These are phyloP conservation scores for Tolypocladium ovalisporum DNA, from an alignment of 2,329 filamentous ascomycete genomes.

Conservation along the genomic window DNA sequence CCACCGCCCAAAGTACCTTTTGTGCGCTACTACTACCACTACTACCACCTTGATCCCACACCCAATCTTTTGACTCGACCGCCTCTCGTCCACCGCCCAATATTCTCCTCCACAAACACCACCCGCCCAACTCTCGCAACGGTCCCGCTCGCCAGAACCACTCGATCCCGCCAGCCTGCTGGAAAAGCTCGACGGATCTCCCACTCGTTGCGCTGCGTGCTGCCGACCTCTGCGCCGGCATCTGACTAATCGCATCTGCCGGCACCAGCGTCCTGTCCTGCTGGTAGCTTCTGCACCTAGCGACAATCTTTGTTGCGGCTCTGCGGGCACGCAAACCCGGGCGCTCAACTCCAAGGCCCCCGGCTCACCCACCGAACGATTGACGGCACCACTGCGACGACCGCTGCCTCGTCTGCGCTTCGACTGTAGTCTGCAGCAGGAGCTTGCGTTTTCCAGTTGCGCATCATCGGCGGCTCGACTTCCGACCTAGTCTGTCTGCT, in stretches of 20 bases:
- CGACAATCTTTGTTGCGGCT: constrained; percentile 1
- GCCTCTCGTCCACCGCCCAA: neutral
- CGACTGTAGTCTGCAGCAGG: neutral
- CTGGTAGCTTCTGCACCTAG: constrained; percentile 1
- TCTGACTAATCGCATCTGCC: constrained; percentile 1
- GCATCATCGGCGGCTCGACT: neutral
- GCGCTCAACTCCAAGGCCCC: neutral
- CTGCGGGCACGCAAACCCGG: constrained; percentile 1
- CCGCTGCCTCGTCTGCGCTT: neutral
- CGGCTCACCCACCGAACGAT: neutral
- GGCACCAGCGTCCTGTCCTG: neutral
- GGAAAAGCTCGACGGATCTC: neutral
- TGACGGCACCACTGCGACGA: neutral
- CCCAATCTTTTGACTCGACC: neutral
- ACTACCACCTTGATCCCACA: neutral
- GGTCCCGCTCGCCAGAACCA: neutral
- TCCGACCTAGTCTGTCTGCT: neutral
- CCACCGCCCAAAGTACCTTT: neutral
- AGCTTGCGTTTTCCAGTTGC: neutral
- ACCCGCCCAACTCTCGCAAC: neutral
- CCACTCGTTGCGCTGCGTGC: neutral
- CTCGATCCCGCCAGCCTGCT: neutral
- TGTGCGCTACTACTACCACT: too few relatives aligned
- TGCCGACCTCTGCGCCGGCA: neutral
- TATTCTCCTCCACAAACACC: neutral